Percentiles rank a stretch among this genome's conserved stretches.
Conservation (phyloP, 805 yeast species). For the Yamadazyma akitaensis region DNA sequence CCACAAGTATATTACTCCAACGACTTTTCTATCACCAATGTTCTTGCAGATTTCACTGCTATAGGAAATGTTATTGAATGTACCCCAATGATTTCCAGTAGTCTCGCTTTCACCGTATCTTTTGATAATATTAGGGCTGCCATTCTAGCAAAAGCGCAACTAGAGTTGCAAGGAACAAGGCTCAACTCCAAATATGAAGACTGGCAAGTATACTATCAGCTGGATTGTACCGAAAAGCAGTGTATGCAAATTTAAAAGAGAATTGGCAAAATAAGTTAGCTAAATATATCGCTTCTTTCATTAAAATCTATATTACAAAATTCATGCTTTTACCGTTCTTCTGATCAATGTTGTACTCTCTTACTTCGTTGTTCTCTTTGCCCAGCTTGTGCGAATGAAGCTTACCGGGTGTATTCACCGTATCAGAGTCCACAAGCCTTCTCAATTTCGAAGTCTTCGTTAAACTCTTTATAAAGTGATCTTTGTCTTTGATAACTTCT, state of each 20-base stretch:
- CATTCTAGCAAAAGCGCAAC: constrained; percentile 51
- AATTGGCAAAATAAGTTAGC: background rate
- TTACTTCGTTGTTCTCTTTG: constrained; percentile 8
- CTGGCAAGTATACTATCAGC: constrained; percentile 67
- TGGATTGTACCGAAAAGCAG: constrained; percentile 54
- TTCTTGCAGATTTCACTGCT: constrained; percentile 47
- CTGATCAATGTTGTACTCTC: constrained; percentile 11
- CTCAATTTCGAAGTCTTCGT: constrained; percentile 63
- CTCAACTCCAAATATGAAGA: constrained; percentile 46
- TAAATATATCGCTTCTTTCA: background rate
- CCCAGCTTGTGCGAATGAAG: background rate
- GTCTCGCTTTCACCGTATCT: constrained; percentile 57
- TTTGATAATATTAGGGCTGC: constrained; percentile 60
- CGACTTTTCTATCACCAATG: constrained; percentile 43
- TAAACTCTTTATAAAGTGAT: constrained; percentile 71
- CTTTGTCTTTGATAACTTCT: constrained; percentile 65
- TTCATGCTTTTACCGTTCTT: constrained; percentile 10
- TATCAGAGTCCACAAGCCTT: constrained; percentile 36
- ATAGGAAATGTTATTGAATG: constrained; percentile 64
- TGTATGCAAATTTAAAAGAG: background rate
- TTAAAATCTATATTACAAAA: constrained; percentile 11
- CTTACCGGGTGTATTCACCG: constrained; percentile 13
- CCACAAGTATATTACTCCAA: constrained; percentile 30
- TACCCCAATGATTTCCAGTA: constrained; percentile 64
- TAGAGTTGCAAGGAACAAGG: constrained; percentile 27